These are phyloP conservation scores for Triangularia setosa DNA, from an alignment of 2,329 filamentous ascomycete species.

Conservation along the genomic window DNA sequence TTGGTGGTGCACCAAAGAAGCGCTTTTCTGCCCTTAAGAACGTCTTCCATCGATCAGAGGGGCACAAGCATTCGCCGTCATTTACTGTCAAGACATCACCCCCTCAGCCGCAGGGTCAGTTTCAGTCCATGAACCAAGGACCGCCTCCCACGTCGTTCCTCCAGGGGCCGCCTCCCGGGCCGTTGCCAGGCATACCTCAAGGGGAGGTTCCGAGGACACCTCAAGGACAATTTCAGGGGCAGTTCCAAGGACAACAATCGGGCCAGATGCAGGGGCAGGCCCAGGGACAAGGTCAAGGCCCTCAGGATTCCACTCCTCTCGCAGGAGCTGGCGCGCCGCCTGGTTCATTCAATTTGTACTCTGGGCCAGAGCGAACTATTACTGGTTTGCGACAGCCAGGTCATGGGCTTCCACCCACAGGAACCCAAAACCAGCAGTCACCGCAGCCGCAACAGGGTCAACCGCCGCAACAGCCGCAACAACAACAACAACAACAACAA, in stretches of 20 bases:
- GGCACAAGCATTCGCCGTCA: slow-evolving; percentile 19
- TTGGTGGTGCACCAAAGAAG: slow-evolving; percentile 36
- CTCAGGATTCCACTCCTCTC: background rate
- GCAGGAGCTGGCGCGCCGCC: background rate
- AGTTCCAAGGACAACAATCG: background rate
- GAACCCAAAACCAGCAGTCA: background rate
- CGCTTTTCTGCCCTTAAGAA: slow-evolving; percentile 41
- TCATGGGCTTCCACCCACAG: slow-evolving; percentile 7
- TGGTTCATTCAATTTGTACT: background rate
- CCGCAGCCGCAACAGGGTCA: too few relatives aligned
- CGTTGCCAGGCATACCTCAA: background rate
- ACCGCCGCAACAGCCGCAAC: too few relatives aligned
- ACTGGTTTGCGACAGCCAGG: slow-evolving; percentile 15
- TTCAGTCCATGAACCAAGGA: background rate
- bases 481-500: background rate
- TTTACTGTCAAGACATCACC: slow-evolving; percentile 16
- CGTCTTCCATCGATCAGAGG: slow-evolving; percentile 30
- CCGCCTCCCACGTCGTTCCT: background rate
- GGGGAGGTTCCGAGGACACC: background rate
- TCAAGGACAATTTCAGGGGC: slow-evolving; percentile 3
- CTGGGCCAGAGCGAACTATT: slow-evolving; percentile 3
- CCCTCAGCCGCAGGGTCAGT: background rate
- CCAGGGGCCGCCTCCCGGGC: background rate
- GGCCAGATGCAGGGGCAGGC: slow-evolving; percentile 3
- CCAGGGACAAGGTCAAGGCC: background rate